A percentile compares a stretch with the other conserved stretches of the same genome.
Conservation (phyloP, 2,329 filamentous ascomycete species). For the Cladorrhinum sp. region DNA sequence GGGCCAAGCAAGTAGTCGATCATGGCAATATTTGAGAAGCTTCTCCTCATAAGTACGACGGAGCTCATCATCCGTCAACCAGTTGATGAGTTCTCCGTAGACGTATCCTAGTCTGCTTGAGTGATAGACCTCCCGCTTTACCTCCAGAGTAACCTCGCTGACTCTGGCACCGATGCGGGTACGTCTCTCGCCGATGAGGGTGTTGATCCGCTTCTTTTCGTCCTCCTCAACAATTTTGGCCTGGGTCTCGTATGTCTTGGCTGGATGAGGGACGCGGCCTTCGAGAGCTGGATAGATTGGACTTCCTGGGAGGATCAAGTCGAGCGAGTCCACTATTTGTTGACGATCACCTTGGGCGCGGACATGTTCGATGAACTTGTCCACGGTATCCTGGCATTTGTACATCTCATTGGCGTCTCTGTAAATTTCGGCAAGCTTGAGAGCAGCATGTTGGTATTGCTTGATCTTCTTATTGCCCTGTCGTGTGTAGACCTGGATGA, state of each 20-base stretch:
- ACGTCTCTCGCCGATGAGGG: conserved; percentile 81
- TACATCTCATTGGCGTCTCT: conserved; percentile 62
- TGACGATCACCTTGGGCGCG: conserved; percentile 67
- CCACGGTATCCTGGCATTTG: conserved; percentile 65
- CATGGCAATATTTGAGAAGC: conserved; percentile 75
- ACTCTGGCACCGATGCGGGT: conserved; percentile 83
- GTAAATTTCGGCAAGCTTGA: conserved; percentile 73
- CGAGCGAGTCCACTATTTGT: conserved; percentile 74
- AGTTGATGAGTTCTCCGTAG: conserved; percentile 83
- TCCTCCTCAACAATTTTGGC: conserved; percentile 80
- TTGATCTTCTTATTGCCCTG: conserved; percentile 67
- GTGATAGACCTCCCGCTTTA: conserved; percentile 78
- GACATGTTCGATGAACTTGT: conserved; percentile 75
- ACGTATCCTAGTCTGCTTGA: conserved; percentile 75
- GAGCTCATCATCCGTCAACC: conserved; percentile 82
- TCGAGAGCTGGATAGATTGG: conserved; percentile 80
- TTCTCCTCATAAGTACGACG: conserved; percentile 88
- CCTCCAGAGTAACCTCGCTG: conserved; percentile 78
- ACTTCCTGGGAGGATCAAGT: conserved; percentile 74
- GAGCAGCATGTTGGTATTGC: conserved; percentile 69
- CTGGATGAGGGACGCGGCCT: conserved; percentile 76
- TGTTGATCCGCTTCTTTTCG: conserved; percentile 87
- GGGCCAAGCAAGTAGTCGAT: conserved; percentile 68
- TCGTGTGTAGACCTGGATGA: conserved; percentile 81
- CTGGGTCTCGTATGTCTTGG: conserved; percentile 75